A percentile compares a stretch with the other conserved stretches of the same genome.
Conservation (phyloP, 2,329 filamentous ascomycete genomes). For the Ophiostoma pallidulum region DNA sequence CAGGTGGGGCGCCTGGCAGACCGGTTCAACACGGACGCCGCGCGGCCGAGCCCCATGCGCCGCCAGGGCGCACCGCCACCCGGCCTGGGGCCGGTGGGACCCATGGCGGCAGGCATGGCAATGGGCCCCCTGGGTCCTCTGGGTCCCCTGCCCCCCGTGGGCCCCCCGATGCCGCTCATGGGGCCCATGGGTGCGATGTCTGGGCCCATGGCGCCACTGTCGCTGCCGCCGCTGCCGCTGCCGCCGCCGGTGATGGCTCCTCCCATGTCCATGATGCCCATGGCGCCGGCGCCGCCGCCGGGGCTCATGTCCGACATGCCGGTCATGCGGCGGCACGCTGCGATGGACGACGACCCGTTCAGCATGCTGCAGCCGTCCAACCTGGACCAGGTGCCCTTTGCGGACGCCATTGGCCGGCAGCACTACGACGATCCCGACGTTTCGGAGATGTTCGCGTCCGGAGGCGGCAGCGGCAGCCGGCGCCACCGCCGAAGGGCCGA, state of each 20-base stretch:
- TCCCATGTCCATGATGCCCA: conserved; percentile 21
- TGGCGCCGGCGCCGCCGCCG: conserved; percentile 23
- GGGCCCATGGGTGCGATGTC: conserved; percentile 20
- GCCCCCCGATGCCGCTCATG: conserved; percentile 18
- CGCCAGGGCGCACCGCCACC: conserved; percentile 13
- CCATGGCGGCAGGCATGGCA: conserved; percentile 4
- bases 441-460: no score
- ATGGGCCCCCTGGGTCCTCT: not conserved
- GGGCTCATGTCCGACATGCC: conserved; percentile 19
- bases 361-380: conserved; percentile 9
- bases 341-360: conserved; percentile 33
- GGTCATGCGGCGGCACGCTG: conserved; percentile 31
- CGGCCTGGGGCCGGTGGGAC: conserved; percentile 18
- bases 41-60: conserved; percentile 25
- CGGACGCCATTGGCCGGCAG: not conserved
- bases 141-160: conserved; percentile 8
- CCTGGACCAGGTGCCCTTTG: conserved; percentile 4
- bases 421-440: conserved; percentile 7
- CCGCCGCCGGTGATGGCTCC: conserved; percentile 4
- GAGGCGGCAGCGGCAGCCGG: not conserved
- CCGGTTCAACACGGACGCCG: conserved; percentile 38
- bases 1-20: conserved; percentile 43
- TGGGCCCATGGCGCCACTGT: no score
- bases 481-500: conserved; percentile 4
- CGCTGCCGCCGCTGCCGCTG: conserved; percentile 13